Evolutionary conservation across 2,329 filamentous ascomycete species (phyloP).

Genomic region (Elsinoe arachidis): DNA sequence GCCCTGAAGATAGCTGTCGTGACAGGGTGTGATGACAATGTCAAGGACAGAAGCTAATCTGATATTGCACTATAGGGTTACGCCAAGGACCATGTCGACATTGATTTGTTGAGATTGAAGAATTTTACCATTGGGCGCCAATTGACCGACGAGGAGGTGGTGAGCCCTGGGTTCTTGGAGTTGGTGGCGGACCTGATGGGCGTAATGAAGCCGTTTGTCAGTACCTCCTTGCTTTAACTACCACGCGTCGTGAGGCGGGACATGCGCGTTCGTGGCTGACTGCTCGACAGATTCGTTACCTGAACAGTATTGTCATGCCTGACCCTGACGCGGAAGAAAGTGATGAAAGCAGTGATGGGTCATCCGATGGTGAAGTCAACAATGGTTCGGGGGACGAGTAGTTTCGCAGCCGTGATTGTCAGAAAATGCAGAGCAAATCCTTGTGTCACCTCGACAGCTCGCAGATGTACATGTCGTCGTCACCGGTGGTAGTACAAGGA

Average conservation of each 20-base stretch:
- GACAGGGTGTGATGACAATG: not conserved
- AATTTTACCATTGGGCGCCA: slow-evolving; percentile 67
- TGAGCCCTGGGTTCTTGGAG: slow-evolving; percentile 53
- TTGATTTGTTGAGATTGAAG: slow-evolving; percentile 68
- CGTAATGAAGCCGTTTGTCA: slow-evolving; percentile 71
- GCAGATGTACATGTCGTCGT: not conserved
- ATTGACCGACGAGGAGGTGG: slow-evolving; percentile 57
- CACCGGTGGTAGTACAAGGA: not conserved
- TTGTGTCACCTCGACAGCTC: not conserved
- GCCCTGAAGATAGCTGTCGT: not conserved
- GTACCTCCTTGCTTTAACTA: slow-evolving; percentile 30
- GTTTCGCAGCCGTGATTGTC: slow-evolving; percentile 1
- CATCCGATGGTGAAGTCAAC: slow-evolving; percentile 18
- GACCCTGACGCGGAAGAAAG: slow-evolving; percentile 31
- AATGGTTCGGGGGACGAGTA: slow-evolving; percentile 12
- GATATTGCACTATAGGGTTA: slow-evolving; percentile 52
- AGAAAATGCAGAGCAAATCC: not conserved
- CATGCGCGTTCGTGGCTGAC: not conserved
- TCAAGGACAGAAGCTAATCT: not conserved
- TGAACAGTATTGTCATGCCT: slow-evolving; percentile 44
- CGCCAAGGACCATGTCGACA: slow-evolving; percentile 63
- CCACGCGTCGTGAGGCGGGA: not conserved
- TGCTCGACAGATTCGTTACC: slow-evolving; percentile 37
- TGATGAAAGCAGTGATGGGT: slow-evolving; percentile 20
- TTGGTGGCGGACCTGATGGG: slow-evolving; percentile 56